Evolutionary conservation across 176 grass and related monocot species (phyloP), one percentile per base, ranked within the genome.

Genomic region (Carex pumila): DNA sequence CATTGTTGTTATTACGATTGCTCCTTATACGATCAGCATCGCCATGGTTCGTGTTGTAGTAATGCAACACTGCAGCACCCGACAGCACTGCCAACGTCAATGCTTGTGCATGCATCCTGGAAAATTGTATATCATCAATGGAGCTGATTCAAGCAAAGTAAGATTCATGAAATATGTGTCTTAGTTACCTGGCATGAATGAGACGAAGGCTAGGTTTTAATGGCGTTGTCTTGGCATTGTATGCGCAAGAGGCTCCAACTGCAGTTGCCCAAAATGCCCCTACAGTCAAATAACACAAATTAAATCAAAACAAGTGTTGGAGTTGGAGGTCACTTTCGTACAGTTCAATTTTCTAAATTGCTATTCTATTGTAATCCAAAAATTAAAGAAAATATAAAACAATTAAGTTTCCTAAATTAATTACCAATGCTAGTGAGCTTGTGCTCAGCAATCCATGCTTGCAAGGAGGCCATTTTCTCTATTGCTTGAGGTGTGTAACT

Each of bases 361-460:
- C 2, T 70, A 5, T 34, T 70, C 1, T 4, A 1, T 13, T 55
- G 54, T 56, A 56, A 56, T 56, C 54, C 54, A 56, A 56, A 12
- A 55, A 25, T 25, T 25, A 25, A 14, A 34, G 32, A 34, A 34
- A 34, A 34, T 34, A 34, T 34, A 34, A 34, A 34, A 34, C 3
- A 34, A 34, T 34, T 34, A 34, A 34, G 32, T 34, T 34, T 34
- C 32, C 32, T 19, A 19, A 5, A 5, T 64, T 39, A 62, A 76
- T 79, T 41, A 93, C 94, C 94, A 85, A 90, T 83, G 76, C 69
- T 87, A 2, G 92, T 17, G 77, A 97, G 90, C 92, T 94, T 97
- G 92, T 97, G 94, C 6, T 97, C 88, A 17, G 85, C 83, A 62
- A 89, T 76, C 92, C 92, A 97, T 2, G 90, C 62, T 89, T 97